Evolutionary conservation across 164 flowering plant species (phyloP), one percentile per base, ranked within the genome.

Genomic region (Platanus orientalis): DNA sequence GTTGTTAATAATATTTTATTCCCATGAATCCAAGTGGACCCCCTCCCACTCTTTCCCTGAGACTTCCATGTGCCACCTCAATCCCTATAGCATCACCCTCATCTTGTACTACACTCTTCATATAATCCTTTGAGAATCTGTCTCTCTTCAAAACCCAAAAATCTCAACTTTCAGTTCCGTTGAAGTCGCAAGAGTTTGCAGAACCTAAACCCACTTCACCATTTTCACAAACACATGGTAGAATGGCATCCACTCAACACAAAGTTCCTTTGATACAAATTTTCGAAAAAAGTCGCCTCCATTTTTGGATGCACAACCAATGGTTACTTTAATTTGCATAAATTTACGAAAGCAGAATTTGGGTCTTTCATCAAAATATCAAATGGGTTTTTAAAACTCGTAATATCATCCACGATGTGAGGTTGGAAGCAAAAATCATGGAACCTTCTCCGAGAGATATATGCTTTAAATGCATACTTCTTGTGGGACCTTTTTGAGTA

Each of bases 401-500:
- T 28, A 4, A 71, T 12, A 20, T 58, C 67, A 58, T 67, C 70
- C 39, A 69, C 63, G 61, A 63, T 47, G 44, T 57, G 40, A 4
- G 64, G 58, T 17, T 71, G 7, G 44, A 26, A 11, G 11, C 39
- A 39, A 57, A 69, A 68, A 0, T 67, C 75, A 59, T 61, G 47
- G 71, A 83, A 83, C 85, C 83, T 79, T 69, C 79, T 76, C 23
- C 83, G 58, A 2, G 79, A 71, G 45, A 85, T 69, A 62, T 80
- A 83, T 57, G 90, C 82, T 65, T 85, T 88, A 66, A 85, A 83
- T 20, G 88, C 83, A 60, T 77, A 83, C 72, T 83, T 83, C 79
- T 82, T 80, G 64, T 80, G 71, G 1, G 73, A 69, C 62, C 80
- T 71, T 55, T 71, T 76, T 6, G 73, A 52, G 53, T 76, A 80